phyloP scores from a whole-genome alignment of 352 stramenopile species.

The Phytophthora chlamydospora region DNA sequence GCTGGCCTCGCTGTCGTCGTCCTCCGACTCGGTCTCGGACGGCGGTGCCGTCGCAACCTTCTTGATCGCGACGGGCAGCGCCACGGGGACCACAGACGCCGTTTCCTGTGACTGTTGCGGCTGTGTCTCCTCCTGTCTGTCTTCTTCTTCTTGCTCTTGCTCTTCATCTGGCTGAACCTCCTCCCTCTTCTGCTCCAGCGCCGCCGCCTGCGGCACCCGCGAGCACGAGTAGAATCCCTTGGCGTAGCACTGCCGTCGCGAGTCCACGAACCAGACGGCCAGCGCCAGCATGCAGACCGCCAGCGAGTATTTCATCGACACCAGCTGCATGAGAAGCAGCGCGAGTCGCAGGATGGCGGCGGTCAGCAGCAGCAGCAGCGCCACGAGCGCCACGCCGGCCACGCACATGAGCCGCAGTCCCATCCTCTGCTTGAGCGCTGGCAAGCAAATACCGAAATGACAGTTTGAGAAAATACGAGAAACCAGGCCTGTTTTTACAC shows the following conservation, averaged over 20 bases:
- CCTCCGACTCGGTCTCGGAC: slow-evolving; percentile 65
- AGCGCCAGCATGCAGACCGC: slow-evolving; percentile 13
- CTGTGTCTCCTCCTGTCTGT: slow-evolving; percentile 2
- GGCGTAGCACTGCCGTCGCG: slow-evolving; percentile 28
- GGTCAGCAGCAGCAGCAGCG: slow-evolving; percentile 27
- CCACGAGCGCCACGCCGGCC: slow-evolving; percentile 15
- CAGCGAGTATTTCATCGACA: slow-evolving; percentile 34
- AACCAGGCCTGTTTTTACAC: no score
- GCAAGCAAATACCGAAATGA: slow-evolving; percentile 3
- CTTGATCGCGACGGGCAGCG: slow-evolving; percentile 21
- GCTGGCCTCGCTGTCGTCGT: slow-evolving; percentile 46
- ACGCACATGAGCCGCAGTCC: slow-evolving; percentile 24
- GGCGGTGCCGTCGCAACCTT: slow-evolving; percentile 28
- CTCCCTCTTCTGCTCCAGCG: not conserved
- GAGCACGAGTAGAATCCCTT: slow-evolving; percentile 63
- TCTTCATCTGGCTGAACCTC: not conserved
- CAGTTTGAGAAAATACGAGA: not conserved
- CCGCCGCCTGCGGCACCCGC: slow-evolving; percentile 18
- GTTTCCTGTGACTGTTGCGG: not conserved
- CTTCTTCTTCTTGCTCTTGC: slow-evolving; percentile 9
- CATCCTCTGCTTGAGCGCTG: slow-evolving; percentile 6
- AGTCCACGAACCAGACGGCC: slow-evolving; percentile 30
- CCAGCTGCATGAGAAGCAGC: slow-evolving; percentile 29
- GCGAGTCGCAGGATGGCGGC: slow-evolving; percentile 20
- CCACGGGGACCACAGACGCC: slow-evolving; percentile 8